A percentile compares a stretch with the other conserved stretches of the same genome.
phyloP scores from a whole-genome alignment of 1,139 yeast species.

The Taiozyma sp. region DNA sequence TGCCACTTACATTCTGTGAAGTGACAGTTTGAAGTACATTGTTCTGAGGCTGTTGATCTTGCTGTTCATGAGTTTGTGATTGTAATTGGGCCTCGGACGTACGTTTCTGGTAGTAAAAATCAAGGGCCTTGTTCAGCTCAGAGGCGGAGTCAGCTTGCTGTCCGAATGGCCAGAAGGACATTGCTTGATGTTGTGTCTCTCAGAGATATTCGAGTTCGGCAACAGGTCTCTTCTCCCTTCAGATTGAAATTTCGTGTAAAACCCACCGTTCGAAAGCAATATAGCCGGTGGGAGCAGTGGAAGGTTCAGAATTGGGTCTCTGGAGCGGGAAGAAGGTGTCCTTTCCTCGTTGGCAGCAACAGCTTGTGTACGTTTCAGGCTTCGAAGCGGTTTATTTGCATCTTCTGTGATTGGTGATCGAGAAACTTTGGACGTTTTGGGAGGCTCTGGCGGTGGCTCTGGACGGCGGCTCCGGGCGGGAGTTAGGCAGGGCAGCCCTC shows the following conservation, averaged over 20 bases:
- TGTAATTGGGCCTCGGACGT: constrained; percentile 3
- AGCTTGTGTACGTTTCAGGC: background rate
- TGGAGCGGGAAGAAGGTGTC: background rate
- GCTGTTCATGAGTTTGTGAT: constrained; percentile 2
- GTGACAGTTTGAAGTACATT: background rate
- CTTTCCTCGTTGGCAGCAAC: background rate
- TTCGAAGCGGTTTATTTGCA: background rate
- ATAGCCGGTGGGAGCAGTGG: background rate
- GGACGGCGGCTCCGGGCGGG: background rate
- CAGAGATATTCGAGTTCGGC: background rate
- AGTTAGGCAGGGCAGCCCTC: background rate
- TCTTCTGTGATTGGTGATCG: background rate
- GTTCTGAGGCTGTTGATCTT: background rate
- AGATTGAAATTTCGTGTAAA: background rate
- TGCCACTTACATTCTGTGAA: constrained; percentile 1
- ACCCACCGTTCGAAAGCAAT: background rate
- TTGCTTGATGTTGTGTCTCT: constrained; percentile 9
- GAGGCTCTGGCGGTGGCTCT: background rate
- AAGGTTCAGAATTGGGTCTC: background rate
- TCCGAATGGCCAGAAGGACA: constrained; percentile 48
- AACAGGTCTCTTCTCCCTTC: background rate
- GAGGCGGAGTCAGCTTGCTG: constrained; percentile 31
- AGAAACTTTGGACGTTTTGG: background rate
- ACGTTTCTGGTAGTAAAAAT: constrained; percentile 26
- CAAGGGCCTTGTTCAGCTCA: constrained; percentile 31